phyloP scores from a whole-genome alignment of 495 filamentous ascomycete species.

The Lasiosphaeria miniovina region DNA sequence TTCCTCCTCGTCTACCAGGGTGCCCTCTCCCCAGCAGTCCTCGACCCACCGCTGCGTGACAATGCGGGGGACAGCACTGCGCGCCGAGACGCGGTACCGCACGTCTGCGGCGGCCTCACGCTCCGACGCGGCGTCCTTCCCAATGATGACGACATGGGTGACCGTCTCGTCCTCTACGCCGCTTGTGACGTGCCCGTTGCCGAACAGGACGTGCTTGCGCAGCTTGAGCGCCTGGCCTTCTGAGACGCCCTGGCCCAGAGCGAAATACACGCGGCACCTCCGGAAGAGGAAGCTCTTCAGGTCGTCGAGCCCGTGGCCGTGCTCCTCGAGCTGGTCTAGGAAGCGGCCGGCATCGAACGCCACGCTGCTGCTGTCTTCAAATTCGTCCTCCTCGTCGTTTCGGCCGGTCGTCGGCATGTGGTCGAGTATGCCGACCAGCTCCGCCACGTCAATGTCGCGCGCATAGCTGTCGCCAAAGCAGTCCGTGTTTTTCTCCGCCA shows the following conservation, averaged over 20 bases:
- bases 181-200: conserved; percentile 52
- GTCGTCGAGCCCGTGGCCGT: conserved; percentile 47
- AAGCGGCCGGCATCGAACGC: conserved; percentile 41
- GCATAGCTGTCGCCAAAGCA: conserved; percentile 80
- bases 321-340: conserved; percentile 53
- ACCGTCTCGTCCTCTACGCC: conserved; percentile 46
- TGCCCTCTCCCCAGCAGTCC: conserved; percentile 75
- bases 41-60: conserved; percentile 72
- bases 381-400: neutral
- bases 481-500: conserved; percentile 58
- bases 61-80: conserved; percentile 60
- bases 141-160: conserved; percentile 65
- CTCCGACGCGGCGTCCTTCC: conserved; percentile 20
- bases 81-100: conserved; percentile 40
- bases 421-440: conserved; percentile 58
- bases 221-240: conserved; percentile 27
- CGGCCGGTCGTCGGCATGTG: conserved; percentile 34
- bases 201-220: conserved; percentile 59
- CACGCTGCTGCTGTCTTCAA: conserved; percentile 4
- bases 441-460: conserved; percentile 62
- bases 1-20: conserved; percentile 77
- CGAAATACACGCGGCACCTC: conserved; percentile 55
- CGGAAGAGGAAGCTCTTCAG: conserved; percentile 67
- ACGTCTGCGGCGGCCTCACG: conserved; percentile 41
- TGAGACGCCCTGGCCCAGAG: conserved; percentile 16